Evolutionary conservation across 495 filamentous ascomycete genomes (phyloP), one percentile per base, ranked within the genome.

Genomic region (Neurospora sp.): DNA sequence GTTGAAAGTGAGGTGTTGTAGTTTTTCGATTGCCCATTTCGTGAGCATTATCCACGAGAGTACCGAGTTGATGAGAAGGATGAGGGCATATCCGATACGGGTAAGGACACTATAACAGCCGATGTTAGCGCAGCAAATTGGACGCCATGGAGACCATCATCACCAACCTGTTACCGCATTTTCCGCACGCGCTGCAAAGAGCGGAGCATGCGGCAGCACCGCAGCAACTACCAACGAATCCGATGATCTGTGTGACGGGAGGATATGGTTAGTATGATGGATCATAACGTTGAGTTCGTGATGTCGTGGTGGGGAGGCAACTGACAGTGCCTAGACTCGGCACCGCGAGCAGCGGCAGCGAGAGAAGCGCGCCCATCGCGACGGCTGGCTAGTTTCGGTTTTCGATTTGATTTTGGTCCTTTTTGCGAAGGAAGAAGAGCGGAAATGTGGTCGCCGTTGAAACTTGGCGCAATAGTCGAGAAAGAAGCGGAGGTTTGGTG

Each of bases 11-110:
- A 98, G 81, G 74, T 95, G 88, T 79, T 97, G 90, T 10, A 99
- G 85, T 78, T 98, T 98, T 77, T 97, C 94, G 80, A 98, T 90
- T 17, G 96, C 96, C 96, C 96, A 99, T 73, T 94, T 93, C 9
- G 96, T 98, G 86, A 98, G 94, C 94, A 98, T 97, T 41, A 99
- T 92, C 96, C 96, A 99, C 39, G 96, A 95, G 68, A 97, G 80
- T 74, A 98, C 97, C 68, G 94, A 97, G 87, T 99, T 98, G 83
- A 97, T 82, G 74, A 98, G 88, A 71, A 99, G 93, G 77, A 99
- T 92, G 79, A 98, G 89, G 75, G 96, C 96, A 82, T 98, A 99
- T 78, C 92, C 94, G 82, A 99, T 97, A 84, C 96, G 91, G 78
- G 96, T 99, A 42, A 94, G 94, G 84, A 97, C 94, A 81, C 94